A percentile compares a stretch with the other conserved stretches of the same genome.
Evolutionary conservation across 2,329 filamentous ascomycete species (phyloP).

Genomic region (Curvularia verruculosa): DNA sequence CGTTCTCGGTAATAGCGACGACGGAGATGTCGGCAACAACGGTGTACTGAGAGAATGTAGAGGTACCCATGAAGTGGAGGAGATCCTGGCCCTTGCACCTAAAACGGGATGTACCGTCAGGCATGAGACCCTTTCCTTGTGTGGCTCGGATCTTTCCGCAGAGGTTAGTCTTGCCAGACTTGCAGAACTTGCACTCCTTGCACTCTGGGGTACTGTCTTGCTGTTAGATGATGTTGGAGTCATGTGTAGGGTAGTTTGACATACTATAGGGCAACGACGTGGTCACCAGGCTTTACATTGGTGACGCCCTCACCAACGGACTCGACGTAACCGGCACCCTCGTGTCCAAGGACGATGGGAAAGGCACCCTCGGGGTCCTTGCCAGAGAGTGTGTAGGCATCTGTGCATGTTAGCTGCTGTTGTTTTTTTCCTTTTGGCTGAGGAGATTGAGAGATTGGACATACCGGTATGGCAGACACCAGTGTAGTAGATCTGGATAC

Average conservation of each 20-base stretch:
- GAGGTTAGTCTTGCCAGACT: slow-evolving; percentile 98
- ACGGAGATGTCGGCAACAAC: slow-evolving; percentile 98
- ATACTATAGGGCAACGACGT: slow-evolving; percentile 65
- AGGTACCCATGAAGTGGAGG: slow-evolving; percentile 98
- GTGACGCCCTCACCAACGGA: slow-evolving; percentile 88
- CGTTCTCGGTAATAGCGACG: slow-evolving; percentile 87
- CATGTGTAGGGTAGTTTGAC: slow-evolving; percentile 10
- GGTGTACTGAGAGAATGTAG: slow-evolving; percentile 98
- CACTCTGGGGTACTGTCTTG: slow-evolving; percentile 85
- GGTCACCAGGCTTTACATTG: slow-evolving; percentile 90
- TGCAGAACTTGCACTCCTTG: slow-evolving; percentile 99
- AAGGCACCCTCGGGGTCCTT: slow-evolving; percentile 85
- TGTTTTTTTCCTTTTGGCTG: background rate
- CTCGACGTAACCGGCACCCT: slow-evolving; percentile 53
- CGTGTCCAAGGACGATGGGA: slow-evolving; percentile 52
- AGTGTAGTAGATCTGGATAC: slow-evolving; percentile 96
- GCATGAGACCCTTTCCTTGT: slow-evolving; percentile 95
- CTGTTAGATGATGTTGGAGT: slow-evolving; percentile 26
- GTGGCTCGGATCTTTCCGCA: slow-evolving; percentile 98
- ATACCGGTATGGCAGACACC: slow-evolving; percentile 97
- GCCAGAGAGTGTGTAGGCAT: slow-evolving; percentile 71
- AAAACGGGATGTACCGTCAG: slow-evolving; percentile 94
- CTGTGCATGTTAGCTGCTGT: slow-evolving; percentile 20
- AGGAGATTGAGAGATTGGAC: slow-evolving; percentile 9
- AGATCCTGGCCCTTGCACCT: slow-evolving; percentile 93